phyloP scores from a whole-genome alignment of 78 protist genomes.

The Dictyostelium purpureum region DNA sequence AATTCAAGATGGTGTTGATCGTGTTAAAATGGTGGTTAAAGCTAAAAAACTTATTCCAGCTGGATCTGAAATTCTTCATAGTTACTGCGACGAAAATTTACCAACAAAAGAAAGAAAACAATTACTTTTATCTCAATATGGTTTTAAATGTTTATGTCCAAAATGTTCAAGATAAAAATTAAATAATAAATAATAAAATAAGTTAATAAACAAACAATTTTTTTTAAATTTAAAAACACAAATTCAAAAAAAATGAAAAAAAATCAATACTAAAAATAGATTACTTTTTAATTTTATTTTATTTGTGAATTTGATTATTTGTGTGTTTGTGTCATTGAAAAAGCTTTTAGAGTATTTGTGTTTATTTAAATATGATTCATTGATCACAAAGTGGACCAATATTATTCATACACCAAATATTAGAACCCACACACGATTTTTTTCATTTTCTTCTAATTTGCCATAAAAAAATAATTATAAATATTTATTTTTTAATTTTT shows the following conservation, averaged over 20 bases:
- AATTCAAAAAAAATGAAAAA: no score
- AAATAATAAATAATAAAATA: neutral
- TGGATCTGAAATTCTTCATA: slow-evolving; percentile 38
- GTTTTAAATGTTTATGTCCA: slow-evolving; percentile 50
- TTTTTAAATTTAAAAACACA: no score
- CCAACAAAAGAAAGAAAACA: slow-evolving; percentile 46
- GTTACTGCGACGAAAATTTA: slow-evolving; percentile 41
- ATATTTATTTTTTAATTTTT: neutral
- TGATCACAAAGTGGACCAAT: no score
- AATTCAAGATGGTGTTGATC: slow-evolving; percentile 35
- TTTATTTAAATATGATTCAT: no score
- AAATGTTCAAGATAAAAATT: slow-evolving; percentile 28
- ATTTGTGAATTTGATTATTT: neutral
- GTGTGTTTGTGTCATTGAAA: neutral
- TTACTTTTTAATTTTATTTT: neutral
- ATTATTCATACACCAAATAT: no score
- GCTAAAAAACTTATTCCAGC: slow-evolving; percentile 42
- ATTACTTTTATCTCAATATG: slow-evolving; percentile 42
- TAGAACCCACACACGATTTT: no score
- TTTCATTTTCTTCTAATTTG: no score
- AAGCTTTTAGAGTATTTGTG: no score
- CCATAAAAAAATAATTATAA: no score
- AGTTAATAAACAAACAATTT: no score
- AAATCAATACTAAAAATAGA: neutral
- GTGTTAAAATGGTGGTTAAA: slow-evolving; percentile 18